Evolutionary conservation across 495 filamentous ascomycete genomes (phyloP), one percentile per base, ranked within the genome.

Genomic region (Penicillium longicatenatum): DNA sequence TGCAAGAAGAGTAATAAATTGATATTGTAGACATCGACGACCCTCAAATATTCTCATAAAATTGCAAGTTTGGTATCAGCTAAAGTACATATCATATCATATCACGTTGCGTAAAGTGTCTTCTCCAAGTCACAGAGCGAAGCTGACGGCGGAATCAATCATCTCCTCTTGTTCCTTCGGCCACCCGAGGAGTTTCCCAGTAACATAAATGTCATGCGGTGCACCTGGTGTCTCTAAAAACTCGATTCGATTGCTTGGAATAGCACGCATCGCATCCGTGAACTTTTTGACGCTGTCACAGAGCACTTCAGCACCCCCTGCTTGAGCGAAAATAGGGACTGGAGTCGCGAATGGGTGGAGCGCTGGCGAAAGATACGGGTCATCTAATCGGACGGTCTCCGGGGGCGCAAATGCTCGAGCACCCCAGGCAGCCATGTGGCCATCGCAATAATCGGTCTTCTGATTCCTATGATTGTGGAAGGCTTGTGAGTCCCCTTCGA

Each of bases 151-250:
- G 47, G 63, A 58, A 56, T 62, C 60, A 24, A 60, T 61, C 35
- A 58, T 50, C 30, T 51, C 55, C 19, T 39, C 64, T 43, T 63
- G 63, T 61, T 65, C 64, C 41, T 57, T 56, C 24, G 59, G 33
- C 59, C 71, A 75, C 21, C 72, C 73, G 19, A 68, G 43, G 17
- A 60, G 7, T 31, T 49, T 21, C 19, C 70, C 70, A 5, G 70
- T 37, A 22, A 70, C 55, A 48, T 65, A 61, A 44, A 75, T 55
- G 69, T 76, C 73, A 61, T 76, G 73, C 48, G 68, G 66, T 48
- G 54, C 64, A 33, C 46, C 46, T 52, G 55, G 44, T 22, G 64
- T 62, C 39, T 70, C 64, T 52, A 66, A 54, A 42, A 67, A 44
- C 50, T 61, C 62, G 1, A 72, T 65, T 22, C 57, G 39, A 51